Evolutionary conservation across 345 rosid genomes (phyloP).

Genomic region (Heritiera littoralis): DNA sequence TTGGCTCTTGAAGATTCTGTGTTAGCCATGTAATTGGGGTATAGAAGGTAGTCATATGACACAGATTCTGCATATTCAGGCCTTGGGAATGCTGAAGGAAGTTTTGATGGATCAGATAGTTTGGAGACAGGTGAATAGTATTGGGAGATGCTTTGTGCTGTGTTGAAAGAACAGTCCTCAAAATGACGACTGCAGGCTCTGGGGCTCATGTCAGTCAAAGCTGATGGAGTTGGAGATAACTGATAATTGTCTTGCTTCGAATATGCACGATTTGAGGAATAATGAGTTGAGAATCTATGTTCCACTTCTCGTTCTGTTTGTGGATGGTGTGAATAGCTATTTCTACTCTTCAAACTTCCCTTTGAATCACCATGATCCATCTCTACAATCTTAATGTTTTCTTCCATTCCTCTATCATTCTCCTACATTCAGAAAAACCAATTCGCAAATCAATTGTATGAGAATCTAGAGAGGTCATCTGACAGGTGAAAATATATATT

Average conservation of each 20-base stretch:
- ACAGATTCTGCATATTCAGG: conserved; percentile 48
- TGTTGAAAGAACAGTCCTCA: conserved; percentile 63
- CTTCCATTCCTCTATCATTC: conserved; percentile 52
- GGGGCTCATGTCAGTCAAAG: conserved; percentile 72
- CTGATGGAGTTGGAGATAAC: conserved; percentile 63
- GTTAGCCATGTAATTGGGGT: conserved; percentile 88
- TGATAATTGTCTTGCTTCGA: conserved; percentile 40
- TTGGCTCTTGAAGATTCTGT: conserved; percentile 80
- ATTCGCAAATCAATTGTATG: background rate
- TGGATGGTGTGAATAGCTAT: conserved; percentile 42
- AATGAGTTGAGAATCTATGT: conserved; percentile 38
- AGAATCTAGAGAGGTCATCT: too few species aligned
- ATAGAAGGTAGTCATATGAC: conserved; percentile 43
- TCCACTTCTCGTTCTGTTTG: conserved; percentile 35
- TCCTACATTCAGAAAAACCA: conserved; percentile 41
- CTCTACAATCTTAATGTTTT: conserved; percentile 80
- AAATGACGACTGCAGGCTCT: conserved; percentile 71
- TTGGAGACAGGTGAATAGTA: conserved; percentile 58
- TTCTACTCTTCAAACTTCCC: conserved; percentile 42
- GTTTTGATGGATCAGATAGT: conserved; percentile 48
- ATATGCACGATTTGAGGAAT: conserved; percentile 23
- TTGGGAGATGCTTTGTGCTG: conserved; percentile 72
- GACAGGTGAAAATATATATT: too few species aligned
- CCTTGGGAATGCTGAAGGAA: conserved; percentile 38
- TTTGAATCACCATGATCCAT: conserved; percentile 60